Evolutionary conservation across 352 stramenopile species (phyloP), one percentile per base, ranked within the genome.

Genomic region (Phytophthora hybrid): DNA sequence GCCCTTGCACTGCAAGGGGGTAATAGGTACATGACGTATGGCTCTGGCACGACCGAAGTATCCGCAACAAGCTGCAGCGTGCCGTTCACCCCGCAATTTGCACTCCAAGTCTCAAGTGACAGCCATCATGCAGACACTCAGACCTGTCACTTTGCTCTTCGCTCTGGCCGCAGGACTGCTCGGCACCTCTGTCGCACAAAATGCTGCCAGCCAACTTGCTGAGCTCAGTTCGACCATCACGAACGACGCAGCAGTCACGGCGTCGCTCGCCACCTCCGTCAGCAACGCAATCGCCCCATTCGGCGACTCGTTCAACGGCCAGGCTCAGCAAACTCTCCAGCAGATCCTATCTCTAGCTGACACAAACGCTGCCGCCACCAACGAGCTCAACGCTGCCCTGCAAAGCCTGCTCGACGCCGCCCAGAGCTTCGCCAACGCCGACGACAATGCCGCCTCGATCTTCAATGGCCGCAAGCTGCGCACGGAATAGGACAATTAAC

Each of bases 391-490:
- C 54, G 32, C n/a, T 13, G 47, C 62, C 1, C 66, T 74, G 18
- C 71, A 74, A 49, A 31, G 29, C 14, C 44, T 78, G 5, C 54
- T 73, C 5, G 37, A 70, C 46, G 54, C 21, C 5, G 34, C 37
- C 16, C 19, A 70, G 23, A 54, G 44, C 11, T 71, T 71, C 39
- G 41, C 29, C 23, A n/a, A 68, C 0, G 49, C 56, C 2, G 66
- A 78, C 31, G 55, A 60, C 21, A 60, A 71, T 19, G 39, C 29
- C 2, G 39, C 37, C n/a, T 59, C 55, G 19, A 65, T 71, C 23
- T 71, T 78, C 59, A 60, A 61, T 13, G 71, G 60, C 55, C 65
- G 59, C 49, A 78, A 74, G 7, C 66, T 78, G 3, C 71, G 65
- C 13, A 37, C 41, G 1, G 16, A 71, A 21, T 2, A 26, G 10